A percentile compares a stretch with the other conserved stretches of the same genome.
phyloP scores from a whole-genome alignment of 768 basidiomycete genomes.

The Fomitopsis serialis region DNA sequence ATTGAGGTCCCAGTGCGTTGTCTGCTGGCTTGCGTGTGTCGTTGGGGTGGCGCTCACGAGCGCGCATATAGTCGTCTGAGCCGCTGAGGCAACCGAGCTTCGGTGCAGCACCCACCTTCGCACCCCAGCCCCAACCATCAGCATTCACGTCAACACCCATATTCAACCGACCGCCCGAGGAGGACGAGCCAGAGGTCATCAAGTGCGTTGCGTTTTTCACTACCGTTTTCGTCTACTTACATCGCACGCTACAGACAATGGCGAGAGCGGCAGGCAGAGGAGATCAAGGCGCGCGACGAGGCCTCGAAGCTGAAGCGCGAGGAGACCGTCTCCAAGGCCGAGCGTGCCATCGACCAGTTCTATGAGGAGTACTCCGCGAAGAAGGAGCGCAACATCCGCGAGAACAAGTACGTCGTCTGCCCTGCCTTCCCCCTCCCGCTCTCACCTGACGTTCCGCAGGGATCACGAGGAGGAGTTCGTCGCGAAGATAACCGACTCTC shows the following conservation, averaged over 20 bases:
- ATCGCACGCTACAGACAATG: conserved; percentile 74
- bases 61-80: background rate
- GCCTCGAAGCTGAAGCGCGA: conserved; percentile 70
- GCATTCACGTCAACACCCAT: conserved; percentile 70
- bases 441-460: conserved; percentile 37
- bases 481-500: conserved; percentile 60
- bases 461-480: conserved; percentile 84
- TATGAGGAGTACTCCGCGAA: conserved; percentile 84
- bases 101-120: conserved; percentile 52
- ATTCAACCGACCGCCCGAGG: conserved; percentile 59
- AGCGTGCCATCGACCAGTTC: conserved; percentile 83
- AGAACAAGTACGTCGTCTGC: conserved; percentile 81
- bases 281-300: conserved; percentile 81
- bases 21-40: conserved; percentile 22
- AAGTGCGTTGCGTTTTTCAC: too few species aligned
- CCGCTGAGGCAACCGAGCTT: conserved; percentile 33
- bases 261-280: conserved; percentile 81
- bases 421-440: background rate
- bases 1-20: conserved; percentile 48
- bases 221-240: too few species aligned
- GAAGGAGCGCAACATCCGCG: conserved; percentile 85
- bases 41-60: background rate
- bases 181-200: conserved; percentile 85
- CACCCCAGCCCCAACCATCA: conserved; percentile 73
- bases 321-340: conserved; percentile 80